Evolutionary conservation across 2,329 filamentous ascomycete genomes (phyloP).

Genomic region (Coleophoma cylindrospora): DNA sequence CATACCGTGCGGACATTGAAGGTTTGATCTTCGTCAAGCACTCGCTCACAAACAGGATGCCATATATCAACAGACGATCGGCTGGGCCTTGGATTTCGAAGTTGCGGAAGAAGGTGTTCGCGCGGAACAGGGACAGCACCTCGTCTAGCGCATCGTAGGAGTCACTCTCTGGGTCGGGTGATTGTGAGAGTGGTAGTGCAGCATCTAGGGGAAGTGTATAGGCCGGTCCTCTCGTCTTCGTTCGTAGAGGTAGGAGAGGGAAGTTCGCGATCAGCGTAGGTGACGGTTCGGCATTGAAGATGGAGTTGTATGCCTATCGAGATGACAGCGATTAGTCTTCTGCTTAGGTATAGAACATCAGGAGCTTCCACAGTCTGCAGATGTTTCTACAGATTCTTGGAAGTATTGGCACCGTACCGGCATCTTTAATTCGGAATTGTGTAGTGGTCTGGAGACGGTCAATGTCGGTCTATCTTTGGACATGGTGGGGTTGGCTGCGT

Average conservation of each 20-base stretch:
- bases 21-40: slow-evolving; percentile 85
- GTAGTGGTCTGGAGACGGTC: too few relatives aligned
- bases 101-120: slow-evolving; percentile 98
- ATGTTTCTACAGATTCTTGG: slow-evolving; percentile 1
- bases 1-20: slow-evolving; percentile 57
- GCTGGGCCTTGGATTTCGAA: slow-evolving; percentile 98
- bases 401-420: neutral
- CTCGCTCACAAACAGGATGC: slow-evolving; percentile 91
- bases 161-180: slow-evolving; percentile 78
- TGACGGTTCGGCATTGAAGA: slow-evolving; percentile 70
- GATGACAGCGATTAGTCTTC: too few relatives aligned
- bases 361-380: too few relatives aligned
- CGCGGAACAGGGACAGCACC: slow-evolving; percentile 85
- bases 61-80: slow-evolving; percentile 92
- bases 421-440: neutral
- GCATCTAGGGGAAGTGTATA: slow-evolving; percentile 67
- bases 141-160: slow-evolving; percentile 97
- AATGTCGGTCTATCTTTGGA: neutral
- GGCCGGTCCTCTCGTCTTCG: slow-evolving; percentile 90
- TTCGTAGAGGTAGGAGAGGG: slow-evolving; percentile 88
- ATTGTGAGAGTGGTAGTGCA: slow-evolving; percentile 38
- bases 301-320: slow-evolving; percentile 87
- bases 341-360: too few relatives aligned
- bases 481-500: neutral
- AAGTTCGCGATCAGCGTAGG: slow-evolving; percentile 76